A percentile compares a stretch with the other conserved stretches of the same genome.
Conservation (phyloP, 1,139 yeast genomes). For the Yamadazyma mexicana region DNA sequence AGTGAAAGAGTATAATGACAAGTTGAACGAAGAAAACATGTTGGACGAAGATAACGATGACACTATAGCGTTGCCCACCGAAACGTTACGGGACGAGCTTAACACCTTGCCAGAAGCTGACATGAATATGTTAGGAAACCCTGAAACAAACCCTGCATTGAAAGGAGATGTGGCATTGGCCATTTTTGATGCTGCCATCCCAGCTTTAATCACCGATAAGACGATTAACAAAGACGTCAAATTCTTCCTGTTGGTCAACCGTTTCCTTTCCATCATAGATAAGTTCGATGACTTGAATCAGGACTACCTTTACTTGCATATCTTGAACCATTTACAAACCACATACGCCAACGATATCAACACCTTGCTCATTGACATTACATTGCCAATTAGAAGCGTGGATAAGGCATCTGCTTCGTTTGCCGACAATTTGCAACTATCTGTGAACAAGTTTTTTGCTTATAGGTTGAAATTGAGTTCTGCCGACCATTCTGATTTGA, state of each 20-base stretch:
- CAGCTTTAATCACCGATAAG: conserved; percentile 39
- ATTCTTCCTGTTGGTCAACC: conserved; percentile 43
- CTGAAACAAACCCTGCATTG: conserved; percentile 85
- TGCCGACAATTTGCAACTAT: conserved; percentile 61
- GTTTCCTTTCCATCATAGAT: conserved; percentile 60
- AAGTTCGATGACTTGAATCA: conserved; percentile 69
- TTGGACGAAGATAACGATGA: conserved; percentile 34
- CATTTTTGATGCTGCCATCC: conserved; percentile 71
- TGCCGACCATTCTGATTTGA: conserved; percentile 42
- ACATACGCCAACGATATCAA: conserved; percentile 38
- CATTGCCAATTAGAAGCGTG: conserved; percentile 64
- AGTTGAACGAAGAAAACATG: conserved; percentile 27
- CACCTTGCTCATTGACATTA: conserved; percentile 56
- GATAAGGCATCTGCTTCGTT: conserved; percentile 39
- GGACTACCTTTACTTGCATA: conserved; percentile 63
- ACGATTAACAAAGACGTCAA: conserved; percentile 32
- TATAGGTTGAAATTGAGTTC: conserved; percentile 46
- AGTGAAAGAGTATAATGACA: conserved; percentile 24
- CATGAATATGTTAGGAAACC: conserved; percentile 79
- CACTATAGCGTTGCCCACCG: conserved; percentile 53
- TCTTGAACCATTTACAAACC: conserved; percentile 51
- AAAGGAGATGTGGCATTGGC: conserved; percentile 87
- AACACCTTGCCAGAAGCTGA: conserved; percentile 84
- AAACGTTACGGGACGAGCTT: conserved; percentile 60
- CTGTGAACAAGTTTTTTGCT: conserved; percentile 72